Evolutionary conservation across 495 filamentous ascomycete species (phyloP), one percentile per base, ranked within the genome.

Genomic region (Xylaria castorea): DNA sequence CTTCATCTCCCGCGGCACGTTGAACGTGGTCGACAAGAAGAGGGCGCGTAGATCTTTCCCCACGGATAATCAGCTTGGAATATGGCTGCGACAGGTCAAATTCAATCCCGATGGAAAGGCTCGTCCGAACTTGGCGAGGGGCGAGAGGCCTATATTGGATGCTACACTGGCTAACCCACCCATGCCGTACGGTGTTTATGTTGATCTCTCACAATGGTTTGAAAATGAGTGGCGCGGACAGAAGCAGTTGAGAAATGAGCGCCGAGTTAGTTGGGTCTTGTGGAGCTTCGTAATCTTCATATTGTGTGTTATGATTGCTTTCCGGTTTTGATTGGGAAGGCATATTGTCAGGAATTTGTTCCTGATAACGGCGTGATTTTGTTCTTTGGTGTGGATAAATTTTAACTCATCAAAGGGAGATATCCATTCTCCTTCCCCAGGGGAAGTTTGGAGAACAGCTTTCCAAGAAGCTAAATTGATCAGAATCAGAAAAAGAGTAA

Each of bases 101-200:
- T 71, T 71, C 46, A 42, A 71, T 16, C 68, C 68, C 3, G 11
- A 53, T 0, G 68, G 68, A 9, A 71, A 64, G 44, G 68, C 68
- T 5, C 22, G 6, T 48, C 68, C 68, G n/a, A 8, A 70, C 32
- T 1, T 9, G 3, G 0, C 14, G 3, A 51, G 2, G 30, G 57
- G 57, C n/a, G 68, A 71, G 46, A 36, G 9, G 32, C 44, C 68
- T 20, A 71, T 71, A 22, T 20, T 71, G 16, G 68, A 71, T 44
- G 36, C 32, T 5, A 71, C 5, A 3, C n/a, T 11, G 0, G 60
- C 9, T 7, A 0, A n/a, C 20, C 68, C 57, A 60, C n/a, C 27
- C 1, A 55, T 71, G 0, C 58, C 58, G 6, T 1, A 16, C 18
- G 44, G 40, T 14, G 32, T 71, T 3, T 22, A 63, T 22, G 3